Base-by-base conservation (phyloP, 148 eudicot genomes). In the Cornus suecica region DNA sequence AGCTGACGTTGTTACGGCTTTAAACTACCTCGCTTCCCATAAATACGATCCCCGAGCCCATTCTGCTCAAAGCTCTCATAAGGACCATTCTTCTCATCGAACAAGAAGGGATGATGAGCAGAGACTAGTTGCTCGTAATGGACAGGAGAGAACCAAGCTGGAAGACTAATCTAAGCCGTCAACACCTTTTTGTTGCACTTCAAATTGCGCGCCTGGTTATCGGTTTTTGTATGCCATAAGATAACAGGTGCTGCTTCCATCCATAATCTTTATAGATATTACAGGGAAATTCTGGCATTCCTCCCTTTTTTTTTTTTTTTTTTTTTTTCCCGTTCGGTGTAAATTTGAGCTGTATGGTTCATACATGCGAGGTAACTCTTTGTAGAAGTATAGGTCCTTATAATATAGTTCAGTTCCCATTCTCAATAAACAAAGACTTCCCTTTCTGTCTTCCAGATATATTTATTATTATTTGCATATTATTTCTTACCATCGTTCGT, bases 1-100 rank as follows among this genome's bases (percentile, higher is more conserved):
- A 27, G 37, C 48, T 72, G 75, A 72, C 9, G 65, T 72, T 23
- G 75, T 72, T 72, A 58, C 34, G 20, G 75, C 75, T 20, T 60
- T 72, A 28, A 62, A 72, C 30, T 62, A 70, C 63, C 65, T 72
- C 22, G 75, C 23, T 37, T 56, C 48, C 65, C 65, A 56, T 3
- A 22, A 22, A 29, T 28, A 72, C 4, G 65, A 60, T 31, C 65
- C 75, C 6, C 41, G 32, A 26, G 2, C 23, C 66, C 65, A 72
- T 56, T 66, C 26, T 30, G 13, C 24, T 26, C 66, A 72, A 62
- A 25, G 54, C 54, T 48, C 54, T 16, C 54, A 48, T 11, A 48
- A 16, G 54, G 54, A 16, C 54, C 54, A 37, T 37, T 37, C 54
- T 48, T 16, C 20, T 1, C 15, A 48, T 1, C 13, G 18, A 48